Evolutionary conservation across 768 basidiomycete species (phyloP), one percentile per base, ranked within the genome.

Genomic region (Floccularia luteovirens): DNA sequence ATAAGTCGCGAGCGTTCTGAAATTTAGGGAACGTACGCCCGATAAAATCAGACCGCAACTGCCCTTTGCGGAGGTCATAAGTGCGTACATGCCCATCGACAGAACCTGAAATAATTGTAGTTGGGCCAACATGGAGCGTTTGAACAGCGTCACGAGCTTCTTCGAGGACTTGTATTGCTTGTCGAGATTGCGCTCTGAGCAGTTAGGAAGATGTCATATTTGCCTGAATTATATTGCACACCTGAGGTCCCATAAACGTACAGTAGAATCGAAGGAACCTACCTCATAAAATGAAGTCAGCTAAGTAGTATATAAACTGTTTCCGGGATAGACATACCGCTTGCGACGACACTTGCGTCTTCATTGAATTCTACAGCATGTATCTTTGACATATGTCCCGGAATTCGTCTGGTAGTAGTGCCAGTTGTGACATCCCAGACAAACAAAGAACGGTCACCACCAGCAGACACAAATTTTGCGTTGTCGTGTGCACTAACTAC

Each of bases 391-490:
- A 89, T 76, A 59, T 99, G 96, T 0, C 91, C 96, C 13, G 86
- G 63, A 44, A 96, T 70, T 41, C 93, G 72, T 28, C 91, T 72
- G 30, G 82, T 80, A 1, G 93, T 90, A 32, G 78, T 73, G 10
- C 90, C 94, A 23, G 85, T 77, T 13, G 83, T 77, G 7, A 99
- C 96, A 55, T 99, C 96, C 94, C 94, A 98, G 17, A 96, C 61
- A 49, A 96, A 96, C 1, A 96, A 81, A 37, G 82, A 81, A 46
- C 90, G 79, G 60, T 99, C 94, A 4, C 94, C 94, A 23, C 94
- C 94, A 17, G 84, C 89, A 2, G 90, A 93, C 11, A 84, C 92
- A 51, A 99, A 92, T 52, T 85, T 84, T 21, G 85, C 81, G 64
- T 99, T 99, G 62, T 99, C 94, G 48, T 90, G 82, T 31, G 90